Conservation (phyloP, 306 rosid genomes). For the Lagenaria siceraria region DNA sequence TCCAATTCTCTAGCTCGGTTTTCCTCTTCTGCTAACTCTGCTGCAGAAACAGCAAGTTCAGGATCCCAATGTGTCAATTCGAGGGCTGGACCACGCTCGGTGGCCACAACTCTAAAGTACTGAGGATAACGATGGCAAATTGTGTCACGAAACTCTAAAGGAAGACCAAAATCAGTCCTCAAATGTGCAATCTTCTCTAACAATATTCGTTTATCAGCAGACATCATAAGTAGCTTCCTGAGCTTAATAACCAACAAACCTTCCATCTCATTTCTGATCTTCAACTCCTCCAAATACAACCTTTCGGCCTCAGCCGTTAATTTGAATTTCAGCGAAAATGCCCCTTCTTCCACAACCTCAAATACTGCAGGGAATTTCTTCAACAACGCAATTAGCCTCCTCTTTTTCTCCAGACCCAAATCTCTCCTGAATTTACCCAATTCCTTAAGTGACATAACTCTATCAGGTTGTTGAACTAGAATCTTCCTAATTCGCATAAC, state of each 20-base stretch:
- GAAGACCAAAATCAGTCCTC: conserved; percentile 60
- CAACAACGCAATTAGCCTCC: conserved; percentile 57
- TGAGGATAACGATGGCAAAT: conserved; percentile 74
- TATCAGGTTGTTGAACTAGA: conserved; percentile 50
- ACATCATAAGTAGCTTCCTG: conserved; percentile 85
- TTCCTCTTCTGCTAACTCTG: conserved; percentile 66
- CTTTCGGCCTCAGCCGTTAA: conserved; percentile 66
- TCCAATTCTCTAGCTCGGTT: conserved; percentile 44
- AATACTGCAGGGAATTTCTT: conserved; percentile 71
- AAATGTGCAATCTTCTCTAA: conserved; percentile 73
- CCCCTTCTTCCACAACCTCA: conserved; percentile 66
- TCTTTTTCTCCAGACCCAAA: conserved; percentile 46
- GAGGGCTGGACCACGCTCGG: conserved; percentile 63
- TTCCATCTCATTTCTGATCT: conserved; percentile 71
- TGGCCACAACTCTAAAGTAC: conserved; percentile 61
- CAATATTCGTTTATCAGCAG: conserved; percentile 56
- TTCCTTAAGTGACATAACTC: conserved; percentile 60
- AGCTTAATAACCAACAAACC: conserved; percentile 54
- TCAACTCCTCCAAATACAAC: conserved; percentile 65
- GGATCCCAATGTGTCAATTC: conserved; percentile 94
- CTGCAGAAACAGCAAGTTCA: conserved; percentile 77
- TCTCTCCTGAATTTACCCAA: conserved; percentile 63
- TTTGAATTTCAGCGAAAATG: conserved; percentile 47
- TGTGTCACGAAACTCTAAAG: conserved; percentile 68
- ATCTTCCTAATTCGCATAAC: conserved; percentile 62